Percentiles rank a stretch among this genome's conserved stretches.
phyloP scores from a whole-genome alignment of 140 eudicot genomes.

The Erigeron philadelphicus region DNA sequence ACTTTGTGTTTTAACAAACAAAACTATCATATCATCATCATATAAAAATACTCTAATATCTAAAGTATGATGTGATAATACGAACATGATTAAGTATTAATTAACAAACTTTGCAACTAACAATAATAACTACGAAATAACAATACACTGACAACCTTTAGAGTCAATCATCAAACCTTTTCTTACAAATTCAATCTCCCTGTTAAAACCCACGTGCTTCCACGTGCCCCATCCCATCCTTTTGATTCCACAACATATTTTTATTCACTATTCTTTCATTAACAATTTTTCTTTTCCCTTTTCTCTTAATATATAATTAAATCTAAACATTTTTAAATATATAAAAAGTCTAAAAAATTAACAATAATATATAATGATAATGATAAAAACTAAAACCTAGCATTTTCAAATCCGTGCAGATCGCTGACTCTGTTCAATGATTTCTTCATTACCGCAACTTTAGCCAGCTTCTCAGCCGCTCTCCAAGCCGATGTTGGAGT shows the following conservation, averaged over 20 bases:
- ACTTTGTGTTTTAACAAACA: no score
- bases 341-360: background rate
- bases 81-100: no score
- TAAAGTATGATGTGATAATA: no score
- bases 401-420: constrained; percentile 94
- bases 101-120: no score
- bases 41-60: no score
- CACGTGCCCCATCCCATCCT: constrained; percentile 24
- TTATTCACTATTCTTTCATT: constrained; percentile 18
- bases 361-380: constrained; percentile 19
- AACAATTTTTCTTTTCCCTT: constrained; percentile 20
- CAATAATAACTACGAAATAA: background rate
- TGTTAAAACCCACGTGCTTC: constrained; percentile 18
- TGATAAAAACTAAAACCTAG: constrained; percentile 53
- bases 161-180: constrained; percentile 5
- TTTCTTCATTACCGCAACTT: constrained; percentile 54
- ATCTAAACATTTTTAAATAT: no score
- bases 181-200: constrained; percentile 19
- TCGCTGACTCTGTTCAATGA: constrained; percentile 53
- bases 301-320: background rate
- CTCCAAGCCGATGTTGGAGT: constrained; percentile 83
- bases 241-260: constrained; percentile 19
- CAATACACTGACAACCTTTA: background rate
- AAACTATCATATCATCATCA: no score
- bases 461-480: constrained; percentile 71